Percentiles rank a stretch among this genome's conserved stretches.
phyloP scores from a whole-genome alignment of 2,329 filamentous ascomycete species.

The Lachnellula hyalina region DNA sequence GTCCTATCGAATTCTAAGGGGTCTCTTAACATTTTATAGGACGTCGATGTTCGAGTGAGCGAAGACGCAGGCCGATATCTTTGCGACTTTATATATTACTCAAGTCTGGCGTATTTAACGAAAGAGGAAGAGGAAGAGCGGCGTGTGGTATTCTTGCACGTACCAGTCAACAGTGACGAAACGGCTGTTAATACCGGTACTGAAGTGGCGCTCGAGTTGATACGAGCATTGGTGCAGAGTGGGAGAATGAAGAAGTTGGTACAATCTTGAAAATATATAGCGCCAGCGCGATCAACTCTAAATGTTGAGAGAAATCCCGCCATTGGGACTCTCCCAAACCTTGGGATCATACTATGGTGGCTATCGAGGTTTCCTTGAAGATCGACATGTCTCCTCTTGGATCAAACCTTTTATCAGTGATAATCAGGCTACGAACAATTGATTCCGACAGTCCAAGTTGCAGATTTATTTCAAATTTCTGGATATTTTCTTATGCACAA shows the following conservation, averaged over 20 bases:
- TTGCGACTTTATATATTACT: conserved; percentile 76
- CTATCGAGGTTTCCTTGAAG: too few species aligned
- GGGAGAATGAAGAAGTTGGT: conserved; percentile 17
- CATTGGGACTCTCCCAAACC: too few species aligned
- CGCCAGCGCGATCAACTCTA: neutral
- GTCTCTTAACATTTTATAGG: conserved; percentile 23
- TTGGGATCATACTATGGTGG: too few species aligned
- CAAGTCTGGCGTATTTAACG: conserved; percentile 54
- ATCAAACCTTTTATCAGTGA: too few species aligned
- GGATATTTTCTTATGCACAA: too few species aligned
- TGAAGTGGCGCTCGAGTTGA: conserved; percentile 49
- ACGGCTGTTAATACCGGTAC: conserved; percentile 43
- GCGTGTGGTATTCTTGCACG: conserved; percentile 66
- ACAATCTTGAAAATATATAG: neutral
- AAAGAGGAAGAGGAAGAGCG: conserved; percentile 39
- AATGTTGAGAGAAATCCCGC: neutral
- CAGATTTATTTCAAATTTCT: too few species aligned
- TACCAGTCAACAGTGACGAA: conserved; percentile 55
- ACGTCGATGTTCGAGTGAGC: conserved; percentile 51
- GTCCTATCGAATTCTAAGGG: neutral
- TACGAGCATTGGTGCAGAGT: conserved; percentile 50
- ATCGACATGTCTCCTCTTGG: too few species aligned
- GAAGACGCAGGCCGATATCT: conserved; percentile 68
- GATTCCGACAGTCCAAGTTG: too few species aligned
- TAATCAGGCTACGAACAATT: too few species aligned